Evolutionary conservation across 1,139 yeast genomes (phyloP).

Genomic region (Pichia inconspicua): DNA sequence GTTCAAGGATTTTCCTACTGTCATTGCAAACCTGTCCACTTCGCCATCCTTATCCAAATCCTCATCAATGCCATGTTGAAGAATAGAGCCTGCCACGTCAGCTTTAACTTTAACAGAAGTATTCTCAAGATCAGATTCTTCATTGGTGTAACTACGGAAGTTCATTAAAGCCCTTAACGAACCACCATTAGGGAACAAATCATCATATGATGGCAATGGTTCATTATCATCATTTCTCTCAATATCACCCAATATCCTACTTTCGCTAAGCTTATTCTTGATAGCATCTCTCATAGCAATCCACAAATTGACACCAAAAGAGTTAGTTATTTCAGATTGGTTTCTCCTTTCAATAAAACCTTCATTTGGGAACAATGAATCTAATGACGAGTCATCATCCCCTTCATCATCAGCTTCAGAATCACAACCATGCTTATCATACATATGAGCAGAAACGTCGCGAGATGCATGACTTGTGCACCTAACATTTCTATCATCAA

Average conservation of each 20-base stretch:
- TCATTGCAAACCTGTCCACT: slow-evolving; percentile 33
- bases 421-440: slow-evolving; percentile 17
- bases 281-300: slow-evolving; percentile 56
- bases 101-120: neutral
- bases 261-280: slow-evolving; percentile 24
- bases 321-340: slow-evolving; percentile 10
- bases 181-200: slow-evolving; percentile 64
- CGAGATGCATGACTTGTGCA: slow-evolving; percentile 3
- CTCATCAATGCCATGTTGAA: slow-evolving; percentile 5
- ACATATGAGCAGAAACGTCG: neutral
- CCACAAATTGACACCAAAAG: slow-evolving; percentile 39
- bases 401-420: slow-evolving; percentile 27
- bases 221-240: slow-evolving; percentile 29
- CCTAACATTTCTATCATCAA: slow-evolving; percentile 9
- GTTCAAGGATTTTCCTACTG: slow-evolving; percentile 38
- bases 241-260: slow-evolving; percentile 1
- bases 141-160: slow-evolving; percentile 18
- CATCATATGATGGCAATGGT: slow-evolving; percentile 67
- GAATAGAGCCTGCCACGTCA: neutral
- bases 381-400: slow-evolving; percentile 14
- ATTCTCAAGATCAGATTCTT: neutral
- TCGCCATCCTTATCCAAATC: slow-evolving; percentile 24
- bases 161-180: slow-evolving; percentile 34
- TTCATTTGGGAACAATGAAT: slow-evolving; percentile 17
- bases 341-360: slow-evolving; percentile 4